phyloP scores from a whole-genome alignment of 2,329 filamentous ascomycete genomes.

The Fusarium solani-melongenae region DNA sequence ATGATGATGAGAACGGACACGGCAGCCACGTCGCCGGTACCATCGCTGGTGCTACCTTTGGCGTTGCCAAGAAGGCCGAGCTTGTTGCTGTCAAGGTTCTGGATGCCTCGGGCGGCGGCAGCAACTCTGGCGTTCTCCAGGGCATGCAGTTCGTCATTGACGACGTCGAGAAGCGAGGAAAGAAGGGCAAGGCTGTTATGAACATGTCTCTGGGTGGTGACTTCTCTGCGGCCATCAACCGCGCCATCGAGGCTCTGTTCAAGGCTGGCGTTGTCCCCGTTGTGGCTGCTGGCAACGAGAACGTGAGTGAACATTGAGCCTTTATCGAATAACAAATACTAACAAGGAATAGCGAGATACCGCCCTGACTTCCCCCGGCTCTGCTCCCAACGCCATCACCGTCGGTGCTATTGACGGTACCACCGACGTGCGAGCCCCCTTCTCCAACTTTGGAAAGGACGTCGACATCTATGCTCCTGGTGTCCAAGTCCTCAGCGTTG shows the following conservation, averaged over 20 bases:
- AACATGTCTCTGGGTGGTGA: conserved; percentile 72
- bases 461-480: conserved; percentile 69
- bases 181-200: conserved; percentile 67
- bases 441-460: conserved; percentile 67
- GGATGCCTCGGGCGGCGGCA: conserved; percentile 53
- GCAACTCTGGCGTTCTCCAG: conserved; percentile 60
- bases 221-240: conserved; percentile 62
- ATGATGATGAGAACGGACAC: conserved; percentile 70
- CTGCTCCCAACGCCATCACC: conserved; percentile 66
- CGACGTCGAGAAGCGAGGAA: conserved; percentile 55
- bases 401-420: conserved; percentile 68
- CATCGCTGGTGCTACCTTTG: conserved; percentile 69
- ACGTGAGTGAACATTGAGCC: conserved; percentile 45
- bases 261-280: conserved; percentile 65
- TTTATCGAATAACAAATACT: neutral
- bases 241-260: conserved; percentile 62
- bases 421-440: conserved; percentile 60
- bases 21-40: conserved; percentile 73
- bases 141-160: conserved; percentile 67
- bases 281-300: conserved; percentile 71
- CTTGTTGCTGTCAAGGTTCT: conserved; percentile 72
- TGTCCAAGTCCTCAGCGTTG: conserved; percentile 63
- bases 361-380: conserved; percentile 63
- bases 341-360: conserved; percentile 56
- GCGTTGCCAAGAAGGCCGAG: conserved; percentile 61